A percentile compares a stretch with the other conserved stretches of the same genome.
Evolutionary conservation across 768 basidiomycete genomes (phyloP).

Genomic region (Antrodiella citrinella): DNA sequence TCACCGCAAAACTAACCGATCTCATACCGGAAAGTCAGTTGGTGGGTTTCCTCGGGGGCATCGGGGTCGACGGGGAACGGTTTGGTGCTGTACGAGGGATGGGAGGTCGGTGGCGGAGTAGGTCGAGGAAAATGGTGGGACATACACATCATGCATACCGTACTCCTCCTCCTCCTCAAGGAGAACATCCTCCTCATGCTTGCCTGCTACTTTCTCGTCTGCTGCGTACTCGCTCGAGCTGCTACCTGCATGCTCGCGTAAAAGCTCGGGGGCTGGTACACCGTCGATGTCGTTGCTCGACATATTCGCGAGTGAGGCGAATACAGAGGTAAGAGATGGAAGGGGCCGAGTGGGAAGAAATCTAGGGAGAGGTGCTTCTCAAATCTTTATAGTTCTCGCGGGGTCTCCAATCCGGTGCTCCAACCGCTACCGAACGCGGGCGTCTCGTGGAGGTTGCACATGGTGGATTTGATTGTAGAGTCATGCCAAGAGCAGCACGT

Average conservation of each 20-base stretch:
- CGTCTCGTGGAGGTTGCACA: not conserved
- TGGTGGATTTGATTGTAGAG: too few species aligned
- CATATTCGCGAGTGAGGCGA: not conserved
- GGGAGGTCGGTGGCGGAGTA: too few species aligned
- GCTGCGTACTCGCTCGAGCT: not conserved
- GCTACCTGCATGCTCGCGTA: too few species aligned
- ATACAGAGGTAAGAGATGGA: not conserved
- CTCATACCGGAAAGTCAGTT: slow-evolving; percentile 38
- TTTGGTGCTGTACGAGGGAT: slow-evolving; percentile 8
- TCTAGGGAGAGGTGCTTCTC: too few species aligned
- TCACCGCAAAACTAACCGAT: not conserved
- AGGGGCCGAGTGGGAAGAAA: not conserved
- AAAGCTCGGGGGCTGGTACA: not conserved
- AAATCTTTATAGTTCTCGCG: too few species aligned
- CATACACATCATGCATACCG: not conserved
- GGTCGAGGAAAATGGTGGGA: too few species aligned
- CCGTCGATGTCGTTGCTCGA: not conserved
- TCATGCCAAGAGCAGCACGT: too few species aligned
- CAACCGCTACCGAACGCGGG: too few species aligned
- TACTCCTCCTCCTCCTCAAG: not conserved
- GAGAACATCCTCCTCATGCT: not conserved
- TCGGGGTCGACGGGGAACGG: slow-evolving; percentile 50
- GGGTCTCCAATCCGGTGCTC: too few species aligned
- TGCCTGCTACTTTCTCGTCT: not conserved
- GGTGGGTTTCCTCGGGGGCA: slow-evolving; percentile 39